Percentiles rank a stretch among this genome's conserved stretches.
These are phyloP conservation scores for Lactifluus volemus DNA, from an alignment of 768 basidiomycete species.

Conservation along the genomic window DNA sequence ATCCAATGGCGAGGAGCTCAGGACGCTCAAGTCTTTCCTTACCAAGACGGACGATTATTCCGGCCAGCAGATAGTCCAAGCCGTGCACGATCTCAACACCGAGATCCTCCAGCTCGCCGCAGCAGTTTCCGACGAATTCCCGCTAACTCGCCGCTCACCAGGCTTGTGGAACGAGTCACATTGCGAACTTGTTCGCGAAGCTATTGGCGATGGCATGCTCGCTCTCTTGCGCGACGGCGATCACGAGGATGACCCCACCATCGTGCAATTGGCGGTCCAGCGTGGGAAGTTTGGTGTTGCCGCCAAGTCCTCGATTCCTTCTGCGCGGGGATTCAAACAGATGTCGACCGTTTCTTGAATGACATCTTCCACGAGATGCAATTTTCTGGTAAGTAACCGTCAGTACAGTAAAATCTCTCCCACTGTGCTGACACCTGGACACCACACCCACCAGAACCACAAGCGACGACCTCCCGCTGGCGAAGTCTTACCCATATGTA, in stretches of 20 bases:
- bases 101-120: slow-evolving; percentile 31
- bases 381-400: slow-evolving; percentile 21
- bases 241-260: slow-evolving; percentile 27
- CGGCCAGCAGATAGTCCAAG: slow-evolving; percentile 29
- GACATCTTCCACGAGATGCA: slow-evolving; percentile 28
- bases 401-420: neutral
- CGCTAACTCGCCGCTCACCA: slow-evolving; percentile 21
- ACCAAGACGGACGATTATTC: slow-evolving; percentile 30
- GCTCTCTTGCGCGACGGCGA: slow-evolving; percentile 24
- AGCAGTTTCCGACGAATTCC: slow-evolving; percentile 27
- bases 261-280: slow-evolving; percentile 31
- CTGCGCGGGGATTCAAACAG: slow-evolving; percentile 26
- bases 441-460: slow-evolving; percentile 24
- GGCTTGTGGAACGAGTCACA: slow-evolving; percentile 22
- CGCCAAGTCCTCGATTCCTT: slow-evolving; percentile 27
- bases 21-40: slow-evolving; percentile 28
- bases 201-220: slow-evolving; percentile 26
- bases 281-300: slow-evolving; percentile 30
- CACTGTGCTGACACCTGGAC: neutral
- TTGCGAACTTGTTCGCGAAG: slow-evolving; percentile 24
- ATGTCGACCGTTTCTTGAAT: slow-evolving; percentile 25
- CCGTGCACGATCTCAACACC: slow-evolving; percentile 28
- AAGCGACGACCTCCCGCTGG: slow-evolving; percentile 31
- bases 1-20: slow-evolving; percentile 24
- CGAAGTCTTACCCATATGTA: slow-evolving; percentile 29